Percentiles rank a stretch among this genome's conserved stretches.
Evolutionary conservation across 257 asterid species (phyloP).

Genomic region (Solanum dulcamara): DNA sequence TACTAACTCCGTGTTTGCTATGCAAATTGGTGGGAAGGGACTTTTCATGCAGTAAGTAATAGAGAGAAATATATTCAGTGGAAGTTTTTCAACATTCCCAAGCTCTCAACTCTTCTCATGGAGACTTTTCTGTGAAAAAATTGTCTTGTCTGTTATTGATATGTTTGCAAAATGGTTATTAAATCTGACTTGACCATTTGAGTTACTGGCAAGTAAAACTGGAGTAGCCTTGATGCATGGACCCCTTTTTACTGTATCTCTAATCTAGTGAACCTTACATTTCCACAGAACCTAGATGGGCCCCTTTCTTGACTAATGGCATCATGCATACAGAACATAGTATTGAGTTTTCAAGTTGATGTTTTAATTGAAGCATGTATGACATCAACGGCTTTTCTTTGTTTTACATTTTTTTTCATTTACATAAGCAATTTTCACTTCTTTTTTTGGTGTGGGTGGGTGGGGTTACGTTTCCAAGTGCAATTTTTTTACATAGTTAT

Average conservation of each 20-base stretch:
- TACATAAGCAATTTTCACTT: neutral
- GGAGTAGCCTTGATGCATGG: neutral
- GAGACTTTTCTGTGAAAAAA: neutral
- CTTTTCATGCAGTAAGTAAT: neutral
- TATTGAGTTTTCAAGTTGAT: neutral
- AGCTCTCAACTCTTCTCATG: neutral
- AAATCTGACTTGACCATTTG: neutral
- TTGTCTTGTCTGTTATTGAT: neutral
- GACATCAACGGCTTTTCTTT: neutral
- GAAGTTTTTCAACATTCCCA: neutral
- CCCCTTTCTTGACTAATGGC: neutral
- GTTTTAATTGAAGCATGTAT: neutral
- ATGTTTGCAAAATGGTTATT: neutral
- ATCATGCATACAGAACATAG: neutral
- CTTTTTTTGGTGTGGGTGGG: neutral
- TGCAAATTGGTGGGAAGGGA: neutral
- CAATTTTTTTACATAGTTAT: neutral
- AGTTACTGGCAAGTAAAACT: neutral
- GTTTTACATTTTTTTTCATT: neutral
- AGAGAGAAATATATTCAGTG: neutral
- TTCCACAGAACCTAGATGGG: neutral
- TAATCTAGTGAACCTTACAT: neutral
- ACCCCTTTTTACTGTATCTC: neutral
- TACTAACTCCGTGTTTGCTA: neutral
- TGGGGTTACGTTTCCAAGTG: neutral